Evolutionary conservation across 2,329 filamentous ascomycete genomes (phyloP).

Genomic region (Colletotrichum tanaceti): DNA sequence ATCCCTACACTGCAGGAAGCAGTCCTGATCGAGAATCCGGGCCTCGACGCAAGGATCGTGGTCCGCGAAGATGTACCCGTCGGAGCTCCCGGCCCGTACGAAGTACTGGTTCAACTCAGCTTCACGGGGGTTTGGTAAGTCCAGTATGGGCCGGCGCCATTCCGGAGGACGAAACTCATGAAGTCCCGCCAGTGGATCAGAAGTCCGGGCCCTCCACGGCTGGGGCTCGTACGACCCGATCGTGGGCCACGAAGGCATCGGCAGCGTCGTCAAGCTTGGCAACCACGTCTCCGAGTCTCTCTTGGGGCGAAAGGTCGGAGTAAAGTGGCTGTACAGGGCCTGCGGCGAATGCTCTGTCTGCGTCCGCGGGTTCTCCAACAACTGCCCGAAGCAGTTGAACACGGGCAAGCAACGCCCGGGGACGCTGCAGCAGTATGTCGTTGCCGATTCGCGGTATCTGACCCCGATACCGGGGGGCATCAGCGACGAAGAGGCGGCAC

Average conservation of each 20-base stretch:
- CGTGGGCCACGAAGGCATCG: slow-evolving; percentile 50
- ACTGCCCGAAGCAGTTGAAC: slow-evolving; percentile 56
- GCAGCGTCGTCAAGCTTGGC: slow-evolving; percentile 48
- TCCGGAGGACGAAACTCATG: too few species aligned
- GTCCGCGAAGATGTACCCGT: slow-evolving; percentile 28
- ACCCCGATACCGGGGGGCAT: slow-evolving; percentile 45
- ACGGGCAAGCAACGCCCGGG: slow-evolving; percentile 53
- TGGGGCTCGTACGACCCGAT: slow-evolving; percentile 46
- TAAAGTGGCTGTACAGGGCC: slow-evolving; percentile 59
- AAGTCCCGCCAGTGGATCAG: slow-evolving; percentile 45
- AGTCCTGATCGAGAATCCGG: slow-evolving; percentile 29
- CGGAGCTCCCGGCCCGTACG: slow-evolving; percentile 17
- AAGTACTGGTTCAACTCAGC: slow-evolving; percentile 22
- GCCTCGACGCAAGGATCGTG: slow-evolving; percentile 8
- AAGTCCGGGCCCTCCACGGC: slow-evolving; percentile 47
- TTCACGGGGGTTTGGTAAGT: slow-evolving; percentile 28
- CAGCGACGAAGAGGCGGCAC: slow-evolving; percentile 44
- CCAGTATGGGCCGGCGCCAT: not conserved
- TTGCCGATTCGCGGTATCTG: slow-evolving; percentile 47
- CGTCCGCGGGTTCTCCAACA: slow-evolving; percentile 50
- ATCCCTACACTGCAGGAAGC: slow-evolving; percentile 21
- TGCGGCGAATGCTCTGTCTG: slow-evolving; percentile 54
- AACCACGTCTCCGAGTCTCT: slow-evolving; percentile 44
- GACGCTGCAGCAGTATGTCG: slow-evolving; percentile 48
- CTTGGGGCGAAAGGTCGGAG: slow-evolving; percentile 52